Evolutionary conservation across 352 stramenopile species (phyloP).

Genomic region (Vaucheria bursata): DNA sequence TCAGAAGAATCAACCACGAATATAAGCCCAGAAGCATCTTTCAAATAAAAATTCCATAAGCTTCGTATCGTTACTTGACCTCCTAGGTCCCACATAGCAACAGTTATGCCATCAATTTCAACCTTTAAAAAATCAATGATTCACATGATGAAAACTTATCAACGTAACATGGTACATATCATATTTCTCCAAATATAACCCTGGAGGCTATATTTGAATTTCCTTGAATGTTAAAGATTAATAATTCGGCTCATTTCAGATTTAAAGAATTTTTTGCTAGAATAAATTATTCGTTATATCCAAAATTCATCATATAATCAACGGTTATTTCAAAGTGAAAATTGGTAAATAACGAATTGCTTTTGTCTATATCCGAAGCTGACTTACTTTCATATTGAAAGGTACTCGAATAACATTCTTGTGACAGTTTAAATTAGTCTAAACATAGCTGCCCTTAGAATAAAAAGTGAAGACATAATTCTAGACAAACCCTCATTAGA

Average conservation of each 20-base stretch:
- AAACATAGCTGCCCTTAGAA: no score
- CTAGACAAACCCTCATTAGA: no score
- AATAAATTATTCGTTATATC: no score
- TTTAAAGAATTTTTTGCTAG: not conserved
- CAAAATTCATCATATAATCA: no score
- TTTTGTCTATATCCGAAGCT: no score
- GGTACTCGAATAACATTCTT: no score
- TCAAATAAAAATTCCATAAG: conserved; percentile 19
- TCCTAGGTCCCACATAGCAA: conserved; percentile 22
- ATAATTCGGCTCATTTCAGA: not conserved
- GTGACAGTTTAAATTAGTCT: no score
- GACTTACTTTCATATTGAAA: no score
- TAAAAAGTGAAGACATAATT: no score
- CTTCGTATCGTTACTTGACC: conserved; percentile 20
- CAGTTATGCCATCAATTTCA: not conserved
- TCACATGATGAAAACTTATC: not conserved
- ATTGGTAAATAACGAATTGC: no score
- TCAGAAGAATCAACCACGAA: conserved; percentile 25
- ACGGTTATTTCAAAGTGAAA: no score
- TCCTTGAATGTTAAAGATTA: not conserved
- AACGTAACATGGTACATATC: not conserved
- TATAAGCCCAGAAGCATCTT: conserved; percentile 15
- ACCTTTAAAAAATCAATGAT: not conserved
- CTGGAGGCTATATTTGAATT: not conserved
- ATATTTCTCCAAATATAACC: conserved; percentile 11